Evolutionary conservation across 2,329 filamentous ascomycete species (phyloP).

Genomic region (Parafenestella ontariensis): DNA sequence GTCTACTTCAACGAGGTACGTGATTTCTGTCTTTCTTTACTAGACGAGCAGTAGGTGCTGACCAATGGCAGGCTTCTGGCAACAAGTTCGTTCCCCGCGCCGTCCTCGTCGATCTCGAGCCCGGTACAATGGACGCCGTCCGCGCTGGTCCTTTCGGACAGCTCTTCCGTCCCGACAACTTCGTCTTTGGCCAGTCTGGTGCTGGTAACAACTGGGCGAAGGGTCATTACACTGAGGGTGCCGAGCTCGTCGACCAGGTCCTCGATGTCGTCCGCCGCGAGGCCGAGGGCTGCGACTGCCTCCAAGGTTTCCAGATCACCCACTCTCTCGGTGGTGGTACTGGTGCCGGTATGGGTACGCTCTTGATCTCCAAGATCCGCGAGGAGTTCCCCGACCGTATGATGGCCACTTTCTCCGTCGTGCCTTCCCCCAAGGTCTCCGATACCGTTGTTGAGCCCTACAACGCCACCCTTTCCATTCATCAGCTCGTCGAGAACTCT

Average conservation of each 20-base stretch:
- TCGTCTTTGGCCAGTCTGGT: slow-evolving; percentile 99
- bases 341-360: slow-evolving; percentile 99
- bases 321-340: slow-evolving; percentile 99
- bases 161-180: slow-evolving; percentile 99
- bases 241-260: slow-evolving; percentile 97
- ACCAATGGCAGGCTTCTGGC: slow-evolving; percentile 73
- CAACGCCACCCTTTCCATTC: slow-evolving; percentile 98
- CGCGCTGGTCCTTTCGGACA: slow-evolving; percentile 97
- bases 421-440: slow-evolving; percentile 98
- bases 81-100: slow-evolving; percentile 99
- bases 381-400: slow-evolving; percentile 99
- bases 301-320: slow-evolving; percentile 99
- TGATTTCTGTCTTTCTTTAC: slow-evolving; percentile 24
- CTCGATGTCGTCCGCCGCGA: slow-evolving; percentile 98
- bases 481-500: slow-evolving; percentile 99
- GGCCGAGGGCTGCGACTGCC: slow-evolving; percentile 98
- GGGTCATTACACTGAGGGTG: slow-evolving; percentile 99
- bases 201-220: slow-evolving; percentile 99
- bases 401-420: slow-evolving; percentile 99
- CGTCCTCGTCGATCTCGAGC: slow-evolving; percentile 98
- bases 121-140: slow-evolving; percentile 99
- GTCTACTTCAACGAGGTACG: slow-evolving; percentile 96
- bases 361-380: slow-evolving; percentile 99
- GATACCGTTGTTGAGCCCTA: slow-evolving; percentile 99
- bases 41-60: slow-evolving; percentile 23